phyloP scores from a whole-genome alignment of 129 eudicot species.

The Tagetes erecta region DNA sequence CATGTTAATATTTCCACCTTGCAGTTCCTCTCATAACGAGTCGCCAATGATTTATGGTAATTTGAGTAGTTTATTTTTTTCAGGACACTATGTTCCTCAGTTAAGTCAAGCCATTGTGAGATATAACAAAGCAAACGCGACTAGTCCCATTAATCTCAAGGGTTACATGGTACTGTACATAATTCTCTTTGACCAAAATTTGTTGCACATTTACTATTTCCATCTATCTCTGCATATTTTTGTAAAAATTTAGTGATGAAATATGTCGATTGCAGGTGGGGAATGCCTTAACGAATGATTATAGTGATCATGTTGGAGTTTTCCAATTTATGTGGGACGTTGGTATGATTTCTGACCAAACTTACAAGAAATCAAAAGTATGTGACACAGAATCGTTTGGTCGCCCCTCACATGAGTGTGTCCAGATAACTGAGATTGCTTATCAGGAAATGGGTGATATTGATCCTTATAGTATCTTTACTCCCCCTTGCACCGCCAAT shows the following conservation, averaged over 20 bases:
- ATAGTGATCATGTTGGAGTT: constrained; percentile 71
- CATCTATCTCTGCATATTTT: neutral
- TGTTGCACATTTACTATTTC: neutral
- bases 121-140: constrained; percentile 44
- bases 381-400: constrained; percentile 64
- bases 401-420: constrained; percentile 55
- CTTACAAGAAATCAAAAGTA: constrained; percentile 60
- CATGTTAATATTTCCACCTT: neutral
- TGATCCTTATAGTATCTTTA: constrained; percentile 86
- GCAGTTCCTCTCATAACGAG: neutral
- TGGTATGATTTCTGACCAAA: constrained; percentile 92
- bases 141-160: constrained; percentile 58
- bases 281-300: constrained; percentile 83
- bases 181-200: constrained; percentile 7
- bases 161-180: constrained; percentile 94
- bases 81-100: constrained; percentile 98
- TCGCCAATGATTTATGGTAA: constrained; percentile 13
- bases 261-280: constrained; percentile 64
- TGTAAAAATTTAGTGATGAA: neutral
- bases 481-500: constrained; percentile 84
- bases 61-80: constrained; percentile 11
- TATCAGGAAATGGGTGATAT: constrained; percentile 73
- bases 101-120: constrained; percentile 82
- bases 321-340: constrained; percentile 86
- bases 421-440: constrained; percentile 48